Conservation (phyloP, 2,329 filamentous ascomycete genomes). For the Botryotinia globosa region DNA sequence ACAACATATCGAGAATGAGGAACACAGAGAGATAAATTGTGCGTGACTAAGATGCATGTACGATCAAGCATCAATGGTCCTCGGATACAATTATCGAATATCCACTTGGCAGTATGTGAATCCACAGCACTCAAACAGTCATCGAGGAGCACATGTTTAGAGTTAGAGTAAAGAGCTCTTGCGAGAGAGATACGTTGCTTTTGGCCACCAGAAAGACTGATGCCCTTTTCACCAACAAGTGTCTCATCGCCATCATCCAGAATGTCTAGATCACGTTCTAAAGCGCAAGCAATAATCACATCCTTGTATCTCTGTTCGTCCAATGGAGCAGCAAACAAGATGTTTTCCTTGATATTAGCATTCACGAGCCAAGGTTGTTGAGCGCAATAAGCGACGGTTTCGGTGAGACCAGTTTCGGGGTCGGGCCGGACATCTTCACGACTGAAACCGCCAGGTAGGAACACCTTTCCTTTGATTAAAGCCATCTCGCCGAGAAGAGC, state of each 20-base stretch:
- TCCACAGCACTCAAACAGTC: conserved; percentile 96
- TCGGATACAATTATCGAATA: conserved; percentile 88
- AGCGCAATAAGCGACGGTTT: conserved; percentile 93
- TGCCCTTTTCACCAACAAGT: conserved; percentile 93
- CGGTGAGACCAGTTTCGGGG: conserved; percentile 79
- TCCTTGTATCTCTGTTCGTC: conserved; percentile 81
- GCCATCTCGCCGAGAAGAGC: conserved; percentile 96
- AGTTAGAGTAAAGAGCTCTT: conserved; percentile 95
- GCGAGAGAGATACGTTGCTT: conserved; percentile 97
- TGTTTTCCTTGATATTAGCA: conserved; percentile 92
- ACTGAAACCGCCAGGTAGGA: conserved; percentile 72
- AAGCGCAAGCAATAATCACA: conserved; percentile 85
- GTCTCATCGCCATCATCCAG: conserved; percentile 91
- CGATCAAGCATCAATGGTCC: conserved; percentile 84
- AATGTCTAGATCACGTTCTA: conserved; percentile 88
- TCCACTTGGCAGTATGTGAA: conserved; percentile 96
- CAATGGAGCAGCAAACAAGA: conserved; percentile 79
- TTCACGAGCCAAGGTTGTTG: conserved; percentile 98
- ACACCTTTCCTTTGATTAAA: conserved; percentile 73
- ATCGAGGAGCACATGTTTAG: conserved; percentile 84
- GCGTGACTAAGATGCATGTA: conserved; percentile 92
- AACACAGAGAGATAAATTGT: conserved; percentile 87
- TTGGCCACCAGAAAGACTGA: conserved; percentile 92
- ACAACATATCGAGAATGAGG: conserved; percentile 79
- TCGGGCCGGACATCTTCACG: conserved; percentile 81